These are phyloP conservation scores for Phytophthora cactorum DNA, from an alignment of 352 stramenopile genomes.

Conservation along the genomic window DNA sequence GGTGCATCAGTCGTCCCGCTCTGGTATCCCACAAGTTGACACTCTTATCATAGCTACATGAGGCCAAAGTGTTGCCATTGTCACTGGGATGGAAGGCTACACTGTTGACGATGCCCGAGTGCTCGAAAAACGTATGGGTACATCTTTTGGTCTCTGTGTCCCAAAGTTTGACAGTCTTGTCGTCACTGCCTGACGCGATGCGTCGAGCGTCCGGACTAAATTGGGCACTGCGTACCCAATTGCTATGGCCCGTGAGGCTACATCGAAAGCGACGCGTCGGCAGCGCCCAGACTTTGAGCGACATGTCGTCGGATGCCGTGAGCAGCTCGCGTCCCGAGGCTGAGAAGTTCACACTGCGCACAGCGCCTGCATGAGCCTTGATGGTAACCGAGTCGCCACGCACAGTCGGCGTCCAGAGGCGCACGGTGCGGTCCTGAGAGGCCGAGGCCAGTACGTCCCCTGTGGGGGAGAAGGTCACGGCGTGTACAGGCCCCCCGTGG, in stretches of 20 bases:
- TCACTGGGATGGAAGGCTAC: conserved; percentile 91
- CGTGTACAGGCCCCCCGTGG: conserved; percentile 82
- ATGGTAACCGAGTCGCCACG: conserved; percentile 71
- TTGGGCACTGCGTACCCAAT: conserved; percentile 90
- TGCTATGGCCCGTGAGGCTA: conserved; percentile 89
- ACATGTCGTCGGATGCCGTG: conserved; percentile 94
- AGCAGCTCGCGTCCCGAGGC: conserved; percentile 78
- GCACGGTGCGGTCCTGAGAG: conserved; percentile 91
- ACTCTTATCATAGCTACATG: conserved; percentile 71
- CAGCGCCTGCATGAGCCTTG: conserved; percentile 71
- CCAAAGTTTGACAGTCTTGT: conserved; percentile 94
- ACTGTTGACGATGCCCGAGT: conserved; percentile 79
- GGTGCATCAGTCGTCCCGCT: conserved; percentile 85
- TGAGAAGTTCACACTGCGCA: conserved; percentile 89
- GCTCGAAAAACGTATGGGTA: conserved; percentile 89
- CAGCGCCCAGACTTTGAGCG: conserved; percentile 90
- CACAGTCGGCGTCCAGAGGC: conserved; percentile 90
- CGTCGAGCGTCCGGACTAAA: conserved; percentile 82
- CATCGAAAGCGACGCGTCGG: conserved; percentile 87
- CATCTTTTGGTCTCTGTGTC: conserved; percentile 83
- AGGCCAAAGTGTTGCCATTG: conserved; percentile 55
- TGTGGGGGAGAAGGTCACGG: conserved; percentile 78
- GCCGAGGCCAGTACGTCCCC: conserved; percentile 87
- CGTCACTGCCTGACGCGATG: conserved; percentile 85
- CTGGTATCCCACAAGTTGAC: conserved; percentile 90